Evolutionary conservation across 495 filamentous ascomycete genomes (phyloP), one percentile per base, ranked within the genome.

Genomic region (Hypomontagnella monticulosa): DNA sequence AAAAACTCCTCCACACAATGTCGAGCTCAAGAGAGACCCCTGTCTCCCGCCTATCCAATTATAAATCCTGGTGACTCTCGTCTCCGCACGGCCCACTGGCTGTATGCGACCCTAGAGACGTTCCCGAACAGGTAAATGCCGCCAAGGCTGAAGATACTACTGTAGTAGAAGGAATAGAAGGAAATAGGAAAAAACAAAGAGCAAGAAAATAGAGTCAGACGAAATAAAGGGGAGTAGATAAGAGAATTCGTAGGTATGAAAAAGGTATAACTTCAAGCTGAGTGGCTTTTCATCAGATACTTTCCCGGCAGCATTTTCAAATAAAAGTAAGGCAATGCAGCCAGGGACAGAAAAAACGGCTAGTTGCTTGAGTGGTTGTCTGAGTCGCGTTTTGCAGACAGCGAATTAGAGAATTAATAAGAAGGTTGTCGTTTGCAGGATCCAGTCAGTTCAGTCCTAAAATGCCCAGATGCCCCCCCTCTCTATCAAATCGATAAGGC

Each of bases 41-140:
- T 63, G 59, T 63, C 59, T 61, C 65, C 65, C 65, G 65, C 65
- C 55, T 43, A 46, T 58, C 65, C 65, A 63, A 68, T 63, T 49
- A 63, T 63, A 58, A 54, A 6, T 59, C 59, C 48, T 68, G 65
- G 12, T 48, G 36, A 23, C 46, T 47, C 34, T 55, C 49, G 58
- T 59, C 65, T 68, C 65, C 65, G 65, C 65, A 63, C 65, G 54
- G 50, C 49, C 49, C 23, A 38, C 43, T 46, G 16, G 49, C 18
- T 32, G 49, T 36, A 67, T 61, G 57, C 52, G 32, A 61, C 57
- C 40, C 36, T 67, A 10, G 52, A 10, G 52, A 36, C 38, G 32
- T 56, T 52, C 50, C 57, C 19, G 33, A 67, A 61, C 14, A 36
- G 52, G 51, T 40, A 67, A 49, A 59, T 47, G 34, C 27, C 30